Conservation (phyloP, 495 filamentous ascomycete genomes). For the Neohortaea acidophila region DNA sequence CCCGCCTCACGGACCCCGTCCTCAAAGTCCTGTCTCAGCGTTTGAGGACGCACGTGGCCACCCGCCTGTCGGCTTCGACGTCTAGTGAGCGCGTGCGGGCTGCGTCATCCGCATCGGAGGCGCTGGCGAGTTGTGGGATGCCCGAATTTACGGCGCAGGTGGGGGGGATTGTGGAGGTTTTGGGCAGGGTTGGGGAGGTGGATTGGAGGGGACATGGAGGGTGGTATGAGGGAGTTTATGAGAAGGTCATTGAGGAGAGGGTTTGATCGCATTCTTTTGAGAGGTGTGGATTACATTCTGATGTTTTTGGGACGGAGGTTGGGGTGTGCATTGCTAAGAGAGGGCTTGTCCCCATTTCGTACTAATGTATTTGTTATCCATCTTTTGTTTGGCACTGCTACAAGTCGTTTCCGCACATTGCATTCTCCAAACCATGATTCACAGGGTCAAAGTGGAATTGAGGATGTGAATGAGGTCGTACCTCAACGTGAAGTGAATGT, state of each 20-base stretch:
- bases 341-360: background rate
- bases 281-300: background rate
- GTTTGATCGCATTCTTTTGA: background rate
- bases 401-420: too few species aligned
- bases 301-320: too few species aligned
- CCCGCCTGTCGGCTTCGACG: conserved; percentile 56
- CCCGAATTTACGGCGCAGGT: conserved; percentile 79
- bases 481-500: too few species aligned
- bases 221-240: conserved; percentile 62
- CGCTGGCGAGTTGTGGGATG: conserved; percentile 62
- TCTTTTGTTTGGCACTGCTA: background rate
- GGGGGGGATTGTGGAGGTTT: conserved; percentile 65
- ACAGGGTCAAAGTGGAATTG: too few species aligned
- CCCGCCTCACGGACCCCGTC: conserved; percentile 57
- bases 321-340: background rate
- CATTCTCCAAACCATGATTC: too few species aligned
- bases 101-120: conserved; percentile 71
- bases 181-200: conserved; percentile 57
- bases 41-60: conserved; percentile 58
- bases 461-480: too few species aligned
- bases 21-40: conserved; percentile 63
- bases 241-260: background rate
- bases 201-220: conserved; percentile 63
- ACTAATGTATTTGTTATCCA: background rate
- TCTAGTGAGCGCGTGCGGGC: conserved; percentile 66